These are phyloP conservation scores for Apiospora arundinis DNA, from an alignment of 2,329 filamentous ascomycete species.

Conservation along the genomic window DNA sequence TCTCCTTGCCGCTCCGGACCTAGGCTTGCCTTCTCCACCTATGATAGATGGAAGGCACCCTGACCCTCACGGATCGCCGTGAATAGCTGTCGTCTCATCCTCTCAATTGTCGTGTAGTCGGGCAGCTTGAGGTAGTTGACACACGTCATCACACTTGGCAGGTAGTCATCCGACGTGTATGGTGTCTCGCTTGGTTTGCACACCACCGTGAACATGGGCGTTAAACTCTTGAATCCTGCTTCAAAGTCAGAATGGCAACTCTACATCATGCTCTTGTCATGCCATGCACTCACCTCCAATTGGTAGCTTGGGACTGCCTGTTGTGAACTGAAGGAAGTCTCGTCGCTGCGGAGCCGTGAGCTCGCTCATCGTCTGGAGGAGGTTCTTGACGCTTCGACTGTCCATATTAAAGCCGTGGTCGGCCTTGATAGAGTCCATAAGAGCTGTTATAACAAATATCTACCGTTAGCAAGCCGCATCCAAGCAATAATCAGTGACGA, in stretches of 20 bases:
- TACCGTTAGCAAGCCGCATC: background rate
- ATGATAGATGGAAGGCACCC: conserved; percentile 96
- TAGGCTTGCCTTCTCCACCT: conserved; percentile 33
- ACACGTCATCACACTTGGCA: conserved; percentile 99
- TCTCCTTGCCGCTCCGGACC: background rate
- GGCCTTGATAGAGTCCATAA: conserved; percentile 98
- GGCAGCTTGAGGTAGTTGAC: conserved; percentile 99
- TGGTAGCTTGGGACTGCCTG: conserved; percentile 95
- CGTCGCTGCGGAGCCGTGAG: conserved; percentile 76
- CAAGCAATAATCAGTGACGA: background rate
- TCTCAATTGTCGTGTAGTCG: conserved; percentile 82
- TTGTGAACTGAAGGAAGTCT: conserved; percentile 97
- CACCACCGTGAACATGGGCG: conserved; percentile 98
- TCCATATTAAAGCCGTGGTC: conserved; percentile 99
- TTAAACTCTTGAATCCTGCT: conserved; percentile 92
- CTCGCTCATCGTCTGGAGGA: conserved; percentile 94
- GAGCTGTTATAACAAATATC: conserved; percentile 57
- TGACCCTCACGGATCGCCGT: conserved; percentile 94
- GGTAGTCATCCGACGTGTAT: conserved; percentile 92
- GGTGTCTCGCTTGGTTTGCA: conserved; percentile 98
- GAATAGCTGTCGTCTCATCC: conserved; percentile 78
- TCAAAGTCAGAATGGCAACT: conserved; percentile 39
- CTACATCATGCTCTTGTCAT: background rate
- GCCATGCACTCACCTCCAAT: conserved; percentile 79
- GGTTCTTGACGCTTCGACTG: conserved; percentile 90